Evolutionary conservation across 2,329 filamentous ascomycete genomes (phyloP).

Genomic region (Paraconiothyrium brasiliense): DNA sequence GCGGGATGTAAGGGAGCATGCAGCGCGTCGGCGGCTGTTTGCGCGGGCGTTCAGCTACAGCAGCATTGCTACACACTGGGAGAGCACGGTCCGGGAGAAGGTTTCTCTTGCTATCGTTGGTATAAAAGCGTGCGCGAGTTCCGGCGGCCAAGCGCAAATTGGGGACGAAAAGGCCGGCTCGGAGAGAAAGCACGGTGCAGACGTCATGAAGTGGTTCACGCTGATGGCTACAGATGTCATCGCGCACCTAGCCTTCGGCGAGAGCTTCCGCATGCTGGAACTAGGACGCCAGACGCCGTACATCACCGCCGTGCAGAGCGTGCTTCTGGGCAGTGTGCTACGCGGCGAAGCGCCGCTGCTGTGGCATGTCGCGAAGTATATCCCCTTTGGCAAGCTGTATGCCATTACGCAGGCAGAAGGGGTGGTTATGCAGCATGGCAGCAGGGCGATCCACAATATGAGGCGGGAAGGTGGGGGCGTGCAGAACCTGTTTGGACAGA

Average conservation of each 20-base stretch:
- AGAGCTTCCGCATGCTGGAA: constrained; percentile 51
- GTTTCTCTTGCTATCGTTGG: constrained; percentile 40
- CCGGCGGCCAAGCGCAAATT: constrained; percentile 21
- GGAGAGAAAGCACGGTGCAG: constrained; percentile 27
- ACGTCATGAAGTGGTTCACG: constrained; percentile 51
- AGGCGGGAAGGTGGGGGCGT: constrained; percentile 23
- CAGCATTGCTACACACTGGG: constrained; percentile 49
- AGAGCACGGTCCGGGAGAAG: constrained; percentile 45
- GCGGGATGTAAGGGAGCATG: constrained; percentile 47
- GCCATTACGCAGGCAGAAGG: constrained; percentile 25
- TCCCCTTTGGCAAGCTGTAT: constrained; percentile 18
- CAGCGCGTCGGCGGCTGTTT: constrained; percentile 48
- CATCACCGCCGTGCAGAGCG: constrained; percentile 39
- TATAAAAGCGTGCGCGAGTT: constrained; percentile 33
- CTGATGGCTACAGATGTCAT: constrained; percentile 53
- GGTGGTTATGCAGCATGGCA: constrained; percentile 23
- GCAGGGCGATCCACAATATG: constrained; percentile 30
- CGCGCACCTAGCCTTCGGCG: constrained; percentile 51
- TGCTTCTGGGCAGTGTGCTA: constrained; percentile 41
- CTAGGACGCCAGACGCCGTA: constrained; percentile 31
- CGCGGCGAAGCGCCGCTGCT: constrained; percentile 44
- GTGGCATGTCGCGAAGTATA: constrained; percentile 26
- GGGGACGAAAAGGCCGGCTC: not conserved
- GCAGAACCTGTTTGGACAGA: constrained; percentile 40
- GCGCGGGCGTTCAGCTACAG: constrained; percentile 48